phyloP scores from a whole-genome alignment of 306 rosid species.

The Trichosanthes truncata region DNA sequence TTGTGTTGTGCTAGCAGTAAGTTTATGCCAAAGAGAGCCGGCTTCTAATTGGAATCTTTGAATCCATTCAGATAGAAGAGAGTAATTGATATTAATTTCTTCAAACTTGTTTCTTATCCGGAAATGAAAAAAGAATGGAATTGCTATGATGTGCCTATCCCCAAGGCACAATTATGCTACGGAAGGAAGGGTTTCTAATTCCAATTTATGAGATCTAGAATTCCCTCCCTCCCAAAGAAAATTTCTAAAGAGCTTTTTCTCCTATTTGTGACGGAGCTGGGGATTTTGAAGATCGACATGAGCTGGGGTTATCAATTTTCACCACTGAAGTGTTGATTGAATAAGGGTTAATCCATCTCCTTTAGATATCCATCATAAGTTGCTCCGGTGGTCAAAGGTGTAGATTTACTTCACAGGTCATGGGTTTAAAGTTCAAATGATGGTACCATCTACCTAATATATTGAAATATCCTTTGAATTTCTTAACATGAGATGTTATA shows the following conservation, averaged over 20 bases:
- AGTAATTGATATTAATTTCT: too few species aligned
- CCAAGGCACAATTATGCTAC: neutral
- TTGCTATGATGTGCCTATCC: neutral
- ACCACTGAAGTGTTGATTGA: neutral
- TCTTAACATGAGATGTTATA: neutral
- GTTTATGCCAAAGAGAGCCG: neutral
- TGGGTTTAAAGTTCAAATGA: neutral
- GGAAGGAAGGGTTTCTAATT: neutral
- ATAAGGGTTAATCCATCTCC: neutral
- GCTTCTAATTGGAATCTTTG: neutral
- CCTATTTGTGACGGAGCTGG: too few species aligned
- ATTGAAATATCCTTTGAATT: neutral
- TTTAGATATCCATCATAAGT: neutral
- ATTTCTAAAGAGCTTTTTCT: neutral
- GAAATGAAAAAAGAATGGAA: neutral
- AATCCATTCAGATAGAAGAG: too few species aligned
- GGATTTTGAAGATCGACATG: neutral
- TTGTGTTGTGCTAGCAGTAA: neutral
- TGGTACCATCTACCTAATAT: neutral
- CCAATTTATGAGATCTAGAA: neutral
- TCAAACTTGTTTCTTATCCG: too few species aligned
- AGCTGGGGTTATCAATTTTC: neutral
- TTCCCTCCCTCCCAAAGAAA: neutral
- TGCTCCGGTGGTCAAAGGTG: neutral
- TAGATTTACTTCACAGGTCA: neutral